Percentiles rank a stretch among this genome's conserved stretches.
These are phyloP conservation scores for Hypoxylon sp. DNA, from an alignment of 2,329 filamentous ascomycete genomes.

Conservation along the genomic window DNA sequence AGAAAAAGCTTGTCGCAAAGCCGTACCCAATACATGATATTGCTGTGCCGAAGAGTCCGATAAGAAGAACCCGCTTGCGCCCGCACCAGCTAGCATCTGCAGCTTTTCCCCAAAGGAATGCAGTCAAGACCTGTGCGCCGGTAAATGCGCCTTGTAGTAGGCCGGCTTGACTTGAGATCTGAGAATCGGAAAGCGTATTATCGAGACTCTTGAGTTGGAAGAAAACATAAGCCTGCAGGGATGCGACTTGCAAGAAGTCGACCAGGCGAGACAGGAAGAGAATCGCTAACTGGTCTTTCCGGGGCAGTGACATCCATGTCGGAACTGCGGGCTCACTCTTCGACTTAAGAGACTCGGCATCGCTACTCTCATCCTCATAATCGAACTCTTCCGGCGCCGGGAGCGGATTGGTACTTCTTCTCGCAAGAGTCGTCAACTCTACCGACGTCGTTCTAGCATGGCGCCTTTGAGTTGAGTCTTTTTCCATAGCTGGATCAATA, in stretches of 20 bases:
- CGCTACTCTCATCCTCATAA: conserved; percentile 28
- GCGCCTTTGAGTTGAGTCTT: conserved; percentile 15
- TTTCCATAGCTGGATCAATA: conserved; percentile 20
- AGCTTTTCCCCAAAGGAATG: conserved; percentile 78
- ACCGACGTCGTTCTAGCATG: conserved; percentile 46
- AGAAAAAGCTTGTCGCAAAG: conserved; percentile 74
- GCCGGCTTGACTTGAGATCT: conserved; percentile 76
- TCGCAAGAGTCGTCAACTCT: conserved; percentile 31
- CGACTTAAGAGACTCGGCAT: conserved; percentile 44
- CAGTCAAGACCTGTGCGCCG: conserved; percentile 78
- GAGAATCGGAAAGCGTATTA: conserved; percentile 64
- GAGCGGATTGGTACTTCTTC: conserved; percentile 23
- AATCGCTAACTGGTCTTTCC: conserved; percentile 77
- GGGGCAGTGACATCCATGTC: conserved; percentile 77
- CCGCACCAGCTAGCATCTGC: conserved; percentile 71
- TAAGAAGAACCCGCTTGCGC: conserved; percentile 77
- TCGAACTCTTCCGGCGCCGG: conserved; percentile 39
- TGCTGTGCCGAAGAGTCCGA: conserved; percentile 76
- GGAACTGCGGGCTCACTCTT: conserved; percentile 55
- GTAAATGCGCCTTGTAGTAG: conserved; percentile 79
- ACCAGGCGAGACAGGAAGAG: conserved; percentile 78
- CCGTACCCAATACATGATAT: conserved; percentile 79
- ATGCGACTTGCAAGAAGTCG: conserved; percentile 80
- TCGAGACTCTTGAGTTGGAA: conserved; percentile 79
- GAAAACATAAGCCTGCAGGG: conserved; percentile 78